These are phyloP conservation scores for Fusarium gaditjirri DNA, from an alignment of 2,329 filamentous ascomycete genomes.

Conservation along the genomic window DNA sequence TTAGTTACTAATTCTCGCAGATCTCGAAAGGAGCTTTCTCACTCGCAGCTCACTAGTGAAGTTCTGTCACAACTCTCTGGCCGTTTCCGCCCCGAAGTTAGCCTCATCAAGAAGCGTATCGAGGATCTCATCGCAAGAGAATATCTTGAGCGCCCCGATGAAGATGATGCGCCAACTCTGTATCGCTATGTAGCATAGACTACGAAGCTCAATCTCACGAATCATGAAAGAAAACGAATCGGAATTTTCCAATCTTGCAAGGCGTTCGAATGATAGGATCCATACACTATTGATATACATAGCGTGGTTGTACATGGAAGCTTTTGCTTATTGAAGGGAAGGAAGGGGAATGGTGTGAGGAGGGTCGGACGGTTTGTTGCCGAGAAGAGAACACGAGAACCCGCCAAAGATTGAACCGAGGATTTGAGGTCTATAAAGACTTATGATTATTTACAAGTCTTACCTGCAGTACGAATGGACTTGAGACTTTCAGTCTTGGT, in stretches of 20 bases:
- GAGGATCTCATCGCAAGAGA: slow-evolving; percentile 81
- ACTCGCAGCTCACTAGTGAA: slow-evolving; percentile 76
- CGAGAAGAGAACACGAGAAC: neutral
- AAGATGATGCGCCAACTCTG: slow-evolving; percentile 70
- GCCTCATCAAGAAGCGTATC: slow-evolving; percentile 83
- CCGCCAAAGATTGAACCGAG: neutral
- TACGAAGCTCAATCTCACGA: slow-evolving; percentile 29
- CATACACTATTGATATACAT: slow-evolving; percentile 32
- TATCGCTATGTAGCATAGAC: slow-evolving; percentile 77
- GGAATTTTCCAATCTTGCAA: slow-evolving; percentile 28
- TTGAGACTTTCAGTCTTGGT: neutral
- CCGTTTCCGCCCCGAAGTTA: slow-evolving; percentile 80
- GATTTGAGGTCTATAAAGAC: neutral
- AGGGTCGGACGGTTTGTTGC: neutral
- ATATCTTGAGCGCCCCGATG: slow-evolving; percentile 77
- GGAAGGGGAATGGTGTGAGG: neutral
- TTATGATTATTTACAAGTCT: neutral
- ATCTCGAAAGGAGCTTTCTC: slow-evolving; percentile 77
- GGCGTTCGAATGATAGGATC: slow-evolving; percentile 37
- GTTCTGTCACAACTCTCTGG: slow-evolving; percentile 74
- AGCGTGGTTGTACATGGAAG: slow-evolving; percentile 14
- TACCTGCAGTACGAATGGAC: neutral
- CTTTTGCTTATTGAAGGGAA: slow-evolving; percentile 9
- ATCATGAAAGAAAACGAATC: slow-evolving; percentile 38
- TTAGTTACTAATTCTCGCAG: slow-evolving; percentile 53